Percentiles rank a stretch among this genome's conserved stretches.
These are phyloP conservation scores for Emydomyces testavorans DNA, from an alignment of 2,329 filamentous ascomycete species.

Conservation along the genomic window DNA sequence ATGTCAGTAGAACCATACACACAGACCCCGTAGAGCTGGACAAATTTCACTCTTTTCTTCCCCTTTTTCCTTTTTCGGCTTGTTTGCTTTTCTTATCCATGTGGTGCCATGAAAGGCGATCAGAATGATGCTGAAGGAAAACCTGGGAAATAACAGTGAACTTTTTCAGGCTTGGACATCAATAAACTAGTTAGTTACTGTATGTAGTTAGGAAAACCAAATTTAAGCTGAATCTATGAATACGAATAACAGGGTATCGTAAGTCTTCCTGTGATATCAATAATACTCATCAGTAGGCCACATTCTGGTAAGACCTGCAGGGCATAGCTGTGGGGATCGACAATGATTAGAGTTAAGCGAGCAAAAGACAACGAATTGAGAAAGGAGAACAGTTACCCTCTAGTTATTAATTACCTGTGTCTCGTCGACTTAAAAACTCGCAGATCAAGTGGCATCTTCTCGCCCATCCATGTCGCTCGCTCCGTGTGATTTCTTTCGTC, in stretches of 20 bases:
- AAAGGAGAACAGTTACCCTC: constrained; percentile 14
- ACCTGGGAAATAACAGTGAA: too few species aligned
- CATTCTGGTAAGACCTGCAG: neutral
- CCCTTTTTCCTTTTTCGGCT: neutral
- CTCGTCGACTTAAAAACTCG: constrained; percentile 25
- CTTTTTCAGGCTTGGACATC: too few species aligned
- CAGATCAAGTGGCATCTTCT: constrained; percentile 36
- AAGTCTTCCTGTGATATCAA: neutral
- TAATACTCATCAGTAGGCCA: neutral
- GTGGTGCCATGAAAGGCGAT: neutral
- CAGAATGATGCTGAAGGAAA: neutral
- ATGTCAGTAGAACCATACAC: neutral
- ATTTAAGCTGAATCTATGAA: too few species aligned
- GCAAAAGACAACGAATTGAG: neutral
- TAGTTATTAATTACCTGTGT: constrained; percentile 16
- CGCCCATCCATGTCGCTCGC: constrained; percentile 37
- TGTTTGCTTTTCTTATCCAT: constrained; percentile 1
- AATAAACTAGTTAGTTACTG: too few species aligned
- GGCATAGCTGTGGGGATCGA: neutral
- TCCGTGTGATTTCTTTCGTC: constrained; percentile 40
- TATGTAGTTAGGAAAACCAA: too few species aligned
- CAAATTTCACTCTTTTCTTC: neutral
- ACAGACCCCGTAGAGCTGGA: neutral
- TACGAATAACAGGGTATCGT: neutral
- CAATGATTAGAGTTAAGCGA: neutral